Conservation (phyloP, 768 basidiomycete species). For the Boletus rubropictus region DNA sequence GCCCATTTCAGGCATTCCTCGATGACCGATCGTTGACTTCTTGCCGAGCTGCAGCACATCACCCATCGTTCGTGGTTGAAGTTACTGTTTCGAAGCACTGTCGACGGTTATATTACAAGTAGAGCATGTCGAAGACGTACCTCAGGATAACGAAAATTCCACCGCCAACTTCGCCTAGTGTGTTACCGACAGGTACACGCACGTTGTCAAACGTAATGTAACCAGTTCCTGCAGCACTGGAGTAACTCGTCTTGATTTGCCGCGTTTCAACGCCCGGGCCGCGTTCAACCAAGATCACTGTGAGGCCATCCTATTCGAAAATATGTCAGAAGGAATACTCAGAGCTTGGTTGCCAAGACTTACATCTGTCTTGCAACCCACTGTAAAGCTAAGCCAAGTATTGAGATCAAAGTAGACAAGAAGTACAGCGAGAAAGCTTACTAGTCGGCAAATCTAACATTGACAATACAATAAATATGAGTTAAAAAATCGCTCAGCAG, state of each 20-base stretch:
- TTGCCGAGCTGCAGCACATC: conserved; percentile 74
- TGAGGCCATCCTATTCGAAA: conserved; percentile 47
- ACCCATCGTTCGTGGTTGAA: conserved; percentile 97
- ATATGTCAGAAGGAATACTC: conserved; percentile 20
- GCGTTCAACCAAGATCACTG: conserved; percentile 61
- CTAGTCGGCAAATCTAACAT: conserved; percentile 38
- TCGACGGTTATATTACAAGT: background rate
- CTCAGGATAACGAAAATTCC: conserved; percentile 62
- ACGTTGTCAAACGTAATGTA: conserved; percentile 81
- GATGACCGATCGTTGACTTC: conserved; percentile 59
- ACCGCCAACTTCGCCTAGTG: conserved; percentile 58
- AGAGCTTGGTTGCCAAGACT: conserved; percentile 9
- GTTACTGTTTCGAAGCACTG: conserved; percentile 45
- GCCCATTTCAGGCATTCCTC: conserved; percentile 93
- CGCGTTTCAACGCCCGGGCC: conserved; percentile 59
- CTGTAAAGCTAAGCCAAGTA: conserved; percentile 47
- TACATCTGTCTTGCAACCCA: conserved; percentile 51
- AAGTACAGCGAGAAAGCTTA: conserved; percentile 3
- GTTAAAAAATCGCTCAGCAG: background rate
- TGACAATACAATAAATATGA: conserved; percentile 1
- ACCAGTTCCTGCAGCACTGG: conserved; percentile 78
- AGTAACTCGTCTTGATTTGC: conserved; percentile 80
- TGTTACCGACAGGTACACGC: conserved; percentile 81
- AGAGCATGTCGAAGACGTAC: conserved; percentile 13
- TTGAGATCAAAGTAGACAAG: background rate